Conservation (phyloP, 2,329 filamentous ascomycete genomes). For the Colletotrichum costaricense region DNA sequence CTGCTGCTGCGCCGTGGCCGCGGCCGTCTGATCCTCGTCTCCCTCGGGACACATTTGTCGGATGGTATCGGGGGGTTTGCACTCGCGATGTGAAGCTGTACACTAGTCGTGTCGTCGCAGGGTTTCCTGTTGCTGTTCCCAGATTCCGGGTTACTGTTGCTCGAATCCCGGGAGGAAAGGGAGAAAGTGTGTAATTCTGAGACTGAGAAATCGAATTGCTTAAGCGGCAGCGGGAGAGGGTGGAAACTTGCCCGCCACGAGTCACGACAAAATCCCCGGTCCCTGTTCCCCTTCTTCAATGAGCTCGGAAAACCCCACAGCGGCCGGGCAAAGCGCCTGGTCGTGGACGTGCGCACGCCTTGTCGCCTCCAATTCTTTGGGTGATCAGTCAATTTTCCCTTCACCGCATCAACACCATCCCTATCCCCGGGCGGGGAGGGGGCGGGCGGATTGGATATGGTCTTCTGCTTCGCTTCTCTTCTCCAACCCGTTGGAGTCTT, state of each 20-base stretch:
- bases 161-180: background rate
- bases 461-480: background rate
- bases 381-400: background rate
- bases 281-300: constrained; percentile 10
- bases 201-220: background rate
- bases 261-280: constrained; percentile 20
- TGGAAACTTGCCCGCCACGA: constrained; percentile 2
- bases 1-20: background rate
- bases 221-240: background rate
- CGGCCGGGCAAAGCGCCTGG: constrained; percentile 25
- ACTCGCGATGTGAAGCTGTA: background rate
- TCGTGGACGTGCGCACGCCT: background rate
- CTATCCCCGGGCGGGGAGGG: background rate
- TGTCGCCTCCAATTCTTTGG: background rate
- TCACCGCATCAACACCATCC: constrained; percentile 21
- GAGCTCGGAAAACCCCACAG: constrained; percentile 6
- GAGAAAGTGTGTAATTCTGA: background rate
- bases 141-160: background rate
- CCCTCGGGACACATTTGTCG: constrained; percentile 18
- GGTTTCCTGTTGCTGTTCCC: background rate
- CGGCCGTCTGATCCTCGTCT: background rate
- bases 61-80: background rate
- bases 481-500: background rate
- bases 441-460: background rate
- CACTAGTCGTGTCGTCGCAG: background rate